These are phyloP conservation scores for Phlebiopsis flavidoalba DNA, from an alignment of 768 basidiomycete species.

Conservation along the genomic window DNA sequence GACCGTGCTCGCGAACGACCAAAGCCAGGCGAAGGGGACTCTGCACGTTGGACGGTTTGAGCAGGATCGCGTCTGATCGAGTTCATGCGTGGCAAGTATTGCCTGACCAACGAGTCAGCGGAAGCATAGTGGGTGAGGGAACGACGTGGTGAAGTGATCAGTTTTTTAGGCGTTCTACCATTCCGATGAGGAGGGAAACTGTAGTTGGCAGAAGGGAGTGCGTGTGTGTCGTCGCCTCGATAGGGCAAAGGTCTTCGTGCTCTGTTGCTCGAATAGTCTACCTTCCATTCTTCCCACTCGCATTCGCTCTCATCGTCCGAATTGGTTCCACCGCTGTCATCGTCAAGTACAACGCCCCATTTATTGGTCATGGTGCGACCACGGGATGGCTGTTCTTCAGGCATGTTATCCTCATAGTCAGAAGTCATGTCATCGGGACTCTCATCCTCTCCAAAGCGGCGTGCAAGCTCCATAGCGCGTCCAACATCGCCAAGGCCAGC, in stretches of 20 bases:
- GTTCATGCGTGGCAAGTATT: constrained; percentile 9
- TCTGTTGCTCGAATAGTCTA: constrained; percentile 40
- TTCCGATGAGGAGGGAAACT: background rate
- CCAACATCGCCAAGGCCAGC: constrained; percentile 58
- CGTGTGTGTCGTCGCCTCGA: background rate
- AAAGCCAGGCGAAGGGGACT: constrained; percentile 1
- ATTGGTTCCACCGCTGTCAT: constrained; percentile 2
- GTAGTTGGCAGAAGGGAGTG: background rate
- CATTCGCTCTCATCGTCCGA: constrained; percentile 40
- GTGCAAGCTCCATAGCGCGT: constrained; percentile 42
- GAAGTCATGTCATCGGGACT: constrained; percentile 15
- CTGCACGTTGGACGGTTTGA: background rate
- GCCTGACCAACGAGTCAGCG: constrained; percentile 20
- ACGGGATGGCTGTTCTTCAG: constrained; percentile 1
- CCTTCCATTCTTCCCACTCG: constrained; percentile 67
- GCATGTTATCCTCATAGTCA: constrained; percentile 17
- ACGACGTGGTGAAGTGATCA: background rate
- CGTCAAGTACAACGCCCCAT: background rate
- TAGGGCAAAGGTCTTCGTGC: constrained; percentile 2
- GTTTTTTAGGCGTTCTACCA: background rate
- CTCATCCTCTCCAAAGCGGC: constrained; percentile 16
- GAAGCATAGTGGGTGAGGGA: constrained; percentile 23
- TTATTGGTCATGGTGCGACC: background rate
- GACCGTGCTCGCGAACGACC: constrained; percentile 9
- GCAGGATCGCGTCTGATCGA: background rate